Evolutionary conservation across 805 yeast genomes (phyloP).

Genomic region (Metschnikowia borealis): DNA sequence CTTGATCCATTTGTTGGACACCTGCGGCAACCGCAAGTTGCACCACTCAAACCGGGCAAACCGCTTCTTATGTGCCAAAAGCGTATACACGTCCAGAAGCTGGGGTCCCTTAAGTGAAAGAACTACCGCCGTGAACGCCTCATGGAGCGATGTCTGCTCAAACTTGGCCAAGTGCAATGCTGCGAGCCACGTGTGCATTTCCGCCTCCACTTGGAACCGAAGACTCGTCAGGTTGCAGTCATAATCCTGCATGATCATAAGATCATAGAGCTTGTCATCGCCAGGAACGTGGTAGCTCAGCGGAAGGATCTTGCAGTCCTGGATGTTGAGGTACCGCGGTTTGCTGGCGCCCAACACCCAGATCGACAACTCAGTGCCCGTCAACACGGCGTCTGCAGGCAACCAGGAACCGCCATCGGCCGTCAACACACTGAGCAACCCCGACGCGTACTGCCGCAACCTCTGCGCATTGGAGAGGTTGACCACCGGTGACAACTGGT

Average conservation of each 20-base stretch:
- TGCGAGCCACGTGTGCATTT: slow-evolving; percentile 39
- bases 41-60: slow-evolving; percentile 57
- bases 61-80: slow-evolving; percentile 47
- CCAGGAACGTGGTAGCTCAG: slow-evolving; percentile 14
- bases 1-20: slow-evolving; percentile 56
- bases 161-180: slow-evolving; percentile 52
- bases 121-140: slow-evolving; percentile 62
- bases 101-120: slow-evolving; percentile 54
- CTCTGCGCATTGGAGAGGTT: slow-evolving; percentile 69
- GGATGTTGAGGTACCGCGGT: slow-evolving; percentile 51
- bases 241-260: slow-evolving; percentile 29
- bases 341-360: slow-evolving; percentile 42
- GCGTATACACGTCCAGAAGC: slow-evolving; percentile 55
- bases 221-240: slow-evolving; percentile 24
- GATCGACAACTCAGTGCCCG: slow-evolving; percentile 54
- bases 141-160: slow-evolving; percentile 55
- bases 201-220: slow-evolving; percentile 20
- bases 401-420: slow-evolving; percentile 28
- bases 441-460: slow-evolving; percentile 58
- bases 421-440: slow-evolving; percentile 35
- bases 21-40: slow-evolving; percentile 54
- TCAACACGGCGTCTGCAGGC: slow-evolving; percentile 35
- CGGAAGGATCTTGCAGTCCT: slow-evolving; percentile 33
- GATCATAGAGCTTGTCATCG: slow-evolving; percentile 14
- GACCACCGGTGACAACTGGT: slow-evolving; percentile 68